Percentiles rank a stretch among this genome's conserved stretches.
These are phyloP conservation scores for bread wheat (Triticum aestivum) DNA, from an alignment of 176 grass and related monocot genomes.

Conservation along the genomic window DNA sequence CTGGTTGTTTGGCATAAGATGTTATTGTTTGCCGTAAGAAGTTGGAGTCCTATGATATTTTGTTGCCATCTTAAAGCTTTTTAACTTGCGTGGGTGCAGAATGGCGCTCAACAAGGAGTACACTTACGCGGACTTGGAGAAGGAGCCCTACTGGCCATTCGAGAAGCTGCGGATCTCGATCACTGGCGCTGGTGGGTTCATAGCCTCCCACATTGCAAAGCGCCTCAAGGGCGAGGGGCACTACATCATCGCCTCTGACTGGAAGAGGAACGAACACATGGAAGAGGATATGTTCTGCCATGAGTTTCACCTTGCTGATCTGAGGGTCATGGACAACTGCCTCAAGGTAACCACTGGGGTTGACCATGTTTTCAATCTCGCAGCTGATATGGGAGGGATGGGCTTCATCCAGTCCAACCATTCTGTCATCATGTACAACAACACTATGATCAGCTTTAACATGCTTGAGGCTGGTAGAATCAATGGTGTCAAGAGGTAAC, in stretches of 20 bases:
- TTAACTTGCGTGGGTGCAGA: background rate
- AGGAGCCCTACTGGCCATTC: slow-evolving; percentile 65
- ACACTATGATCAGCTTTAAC: slow-evolving; percentile 56
- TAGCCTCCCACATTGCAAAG: slow-evolving; percentile 67
- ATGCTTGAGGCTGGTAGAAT: slow-evolving; percentile 57
- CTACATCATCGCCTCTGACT: slow-evolving; percentile 77
- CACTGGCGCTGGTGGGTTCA: slow-evolving; percentile 76
- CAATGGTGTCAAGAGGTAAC: slow-evolving; percentile 46
- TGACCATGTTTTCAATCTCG: slow-evolving; percentile 58
- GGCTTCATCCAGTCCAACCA: slow-evolving; percentile 60
- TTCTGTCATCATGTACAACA: slow-evolving; percentile 58
- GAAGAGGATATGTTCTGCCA: slow-evolving; percentile 82
- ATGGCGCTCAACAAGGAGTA: slow-evolving; percentile 75
- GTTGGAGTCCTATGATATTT: background rate
- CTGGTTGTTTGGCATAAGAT: background rate
- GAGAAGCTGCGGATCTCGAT: slow-evolving; percentile 79
- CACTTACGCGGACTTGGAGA: slow-evolving; percentile 54
- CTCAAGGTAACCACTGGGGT: slow-evolving; percentile 46
- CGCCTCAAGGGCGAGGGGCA: slow-evolving; percentile 70
- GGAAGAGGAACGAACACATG: slow-evolving; percentile 92
- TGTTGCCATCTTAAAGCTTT: background rate
- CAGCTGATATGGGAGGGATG: slow-evolving; percentile 65
- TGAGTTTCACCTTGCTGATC: slow-evolving; percentile 70
- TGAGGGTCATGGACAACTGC: slow-evolving; percentile 67
- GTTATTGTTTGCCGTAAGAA: background rate